These are phyloP conservation scores for Didymella pomorum DNA, from an alignment of 2,329 filamentous ascomycete genomes.

Conservation along the genomic window DNA sequence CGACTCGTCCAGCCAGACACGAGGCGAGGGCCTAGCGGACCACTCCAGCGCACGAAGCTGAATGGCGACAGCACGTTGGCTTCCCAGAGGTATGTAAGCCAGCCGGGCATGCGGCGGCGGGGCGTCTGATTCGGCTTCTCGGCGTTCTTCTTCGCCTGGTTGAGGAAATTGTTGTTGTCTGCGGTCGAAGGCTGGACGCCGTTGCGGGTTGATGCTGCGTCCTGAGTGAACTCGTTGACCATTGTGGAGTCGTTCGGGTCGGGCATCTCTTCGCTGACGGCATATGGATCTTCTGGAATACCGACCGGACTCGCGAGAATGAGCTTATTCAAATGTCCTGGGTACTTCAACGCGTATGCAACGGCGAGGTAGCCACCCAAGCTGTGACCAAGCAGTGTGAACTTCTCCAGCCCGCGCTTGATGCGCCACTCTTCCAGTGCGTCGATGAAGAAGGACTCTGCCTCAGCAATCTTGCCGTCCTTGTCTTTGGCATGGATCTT, in stretches of 20 bases:
- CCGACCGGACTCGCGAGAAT: constrained; percentile 95
- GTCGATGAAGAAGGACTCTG: constrained; percentile 95
- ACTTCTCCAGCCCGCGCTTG: constrained; percentile 86
- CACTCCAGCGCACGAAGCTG: constrained; percentile 84
- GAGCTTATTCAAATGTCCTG: constrained; percentile 91
- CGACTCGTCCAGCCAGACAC: constrained; percentile 95
- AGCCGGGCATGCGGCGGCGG: constrained; percentile 74
- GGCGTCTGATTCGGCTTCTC: constrained; percentile 56
- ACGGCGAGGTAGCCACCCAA: constrained; percentile 94
- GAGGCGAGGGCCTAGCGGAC: constrained; percentile 87
- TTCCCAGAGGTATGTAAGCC: constrained; percentile 95
- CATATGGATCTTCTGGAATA: constrained; percentile 92
- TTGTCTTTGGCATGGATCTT: constrained; percentile 83
- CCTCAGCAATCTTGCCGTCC: constrained; percentile 82
- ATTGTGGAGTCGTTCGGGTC: constrained; percentile 76
- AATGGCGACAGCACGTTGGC: constrained; percentile 91
- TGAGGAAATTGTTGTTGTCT: constrained; percentile 65
- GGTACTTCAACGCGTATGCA: constrained; percentile 95
- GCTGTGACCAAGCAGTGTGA: constrained; percentile 92
- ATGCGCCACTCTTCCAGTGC: constrained; percentile 95
- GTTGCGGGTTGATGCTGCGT: constrained; percentile 73
- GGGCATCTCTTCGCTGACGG: constrained; percentile 80
- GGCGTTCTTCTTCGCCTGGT: constrained; percentile 48
- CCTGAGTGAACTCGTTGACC: constrained; percentile 79
- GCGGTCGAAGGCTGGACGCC: constrained; percentile 71